These are phyloP conservation scores for Agaricus blazei DNA, from an alignment of 768 basidiomycete genomes.

Conservation along the genomic window DNA sequence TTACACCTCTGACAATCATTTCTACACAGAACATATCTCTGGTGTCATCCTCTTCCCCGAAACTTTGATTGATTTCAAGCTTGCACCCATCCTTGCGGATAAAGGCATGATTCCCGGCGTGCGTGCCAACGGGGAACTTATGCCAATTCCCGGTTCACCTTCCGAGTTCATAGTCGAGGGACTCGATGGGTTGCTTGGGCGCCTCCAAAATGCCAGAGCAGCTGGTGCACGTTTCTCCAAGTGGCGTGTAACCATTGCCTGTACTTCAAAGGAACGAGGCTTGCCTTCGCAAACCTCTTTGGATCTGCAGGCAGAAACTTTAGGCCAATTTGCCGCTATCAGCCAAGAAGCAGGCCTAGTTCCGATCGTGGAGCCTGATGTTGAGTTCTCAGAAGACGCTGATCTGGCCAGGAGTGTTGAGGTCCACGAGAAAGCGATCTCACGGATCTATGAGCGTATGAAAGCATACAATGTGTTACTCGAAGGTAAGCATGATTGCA, in stretches of 20 bases:
- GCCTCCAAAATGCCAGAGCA: conserved; percentile 35
- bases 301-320: conserved; percentile 40
- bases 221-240: conserved; percentile 47
- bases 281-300: conserved; percentile 37
- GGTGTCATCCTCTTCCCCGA: conserved; percentile 49
- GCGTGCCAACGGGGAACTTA: conserved; percentile 45
- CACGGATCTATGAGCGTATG: conserved; percentile 41
- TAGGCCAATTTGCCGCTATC: conserved; percentile 44
- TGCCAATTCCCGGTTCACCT: conserved; percentile 37
- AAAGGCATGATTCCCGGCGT: conserved; percentile 46
- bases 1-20: neutral
- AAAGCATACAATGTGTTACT: conserved; percentile 41
- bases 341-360: conserved; percentile 48
- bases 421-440: conserved; percentile 41
- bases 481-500: conserved; percentile 28
- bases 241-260: conserved; percentile 46
- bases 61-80: conserved; percentile 43
- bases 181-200: conserved; percentile 38
- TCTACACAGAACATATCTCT: conserved; percentile 36
- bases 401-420: conserved; percentile 39
- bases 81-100: conserved; percentile 36
- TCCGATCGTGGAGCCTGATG: conserved; percentile 50
- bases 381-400: conserved; percentile 44
- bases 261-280: conserved; percentile 27
- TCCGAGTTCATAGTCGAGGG: conserved; percentile 46